Percentiles rank a stretch among this genome's conserved stretches.
phyloP scores from a whole-genome alignment of 768 basidiomycete genomes.

The Strobilomyces confusus region DNA sequence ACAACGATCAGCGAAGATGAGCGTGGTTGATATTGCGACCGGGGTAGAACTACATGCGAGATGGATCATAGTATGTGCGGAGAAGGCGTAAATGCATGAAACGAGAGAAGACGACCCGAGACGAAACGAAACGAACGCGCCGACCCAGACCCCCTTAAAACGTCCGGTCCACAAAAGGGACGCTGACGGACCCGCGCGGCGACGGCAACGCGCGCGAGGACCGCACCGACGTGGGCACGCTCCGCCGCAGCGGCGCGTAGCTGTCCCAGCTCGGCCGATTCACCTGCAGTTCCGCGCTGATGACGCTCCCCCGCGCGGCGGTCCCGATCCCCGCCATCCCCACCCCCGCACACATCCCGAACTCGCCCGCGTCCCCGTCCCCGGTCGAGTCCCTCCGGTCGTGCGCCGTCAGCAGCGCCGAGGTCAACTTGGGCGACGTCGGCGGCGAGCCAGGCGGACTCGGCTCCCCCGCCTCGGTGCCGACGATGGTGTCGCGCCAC shows the following conservation, averaged over 20 bases:
- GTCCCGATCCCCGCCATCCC: constrained; percentile 50
- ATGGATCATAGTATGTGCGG: too few species aligned
- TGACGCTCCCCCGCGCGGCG: constrained; percentile 32
- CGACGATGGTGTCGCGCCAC: constrained; percentile 30
- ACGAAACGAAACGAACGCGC: too few species aligned
- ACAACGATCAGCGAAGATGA: too few species aligned
- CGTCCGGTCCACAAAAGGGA: constrained; percentile 5
- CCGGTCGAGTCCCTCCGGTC: constrained; percentile 20
- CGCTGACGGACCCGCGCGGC: neutral
- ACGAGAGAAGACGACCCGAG: neutral
- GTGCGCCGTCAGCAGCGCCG: constrained; percentile 32
- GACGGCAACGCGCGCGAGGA: constrained; percentile 3
- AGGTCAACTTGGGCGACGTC: constrained; percentile 25
- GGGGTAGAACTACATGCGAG: too few species aligned
- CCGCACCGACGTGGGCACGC: constrained; percentile 1
- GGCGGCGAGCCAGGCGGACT: constrained; percentile 23
- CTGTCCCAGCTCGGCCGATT: constrained; percentile 15
- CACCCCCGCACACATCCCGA: constrained; percentile 11
- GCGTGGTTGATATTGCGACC: too few species aligned
- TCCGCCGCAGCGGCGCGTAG: constrained; percentile 2
- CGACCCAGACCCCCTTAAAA: neutral
- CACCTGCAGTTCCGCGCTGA: constrained; percentile 14
- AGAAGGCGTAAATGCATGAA: neutral
- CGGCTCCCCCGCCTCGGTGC: constrained; percentile 20
- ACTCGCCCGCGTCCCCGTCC: constrained; percentile 17